Conservation (phyloP, 441 rosid species). For the Pelargonium citronellum region DNA sequence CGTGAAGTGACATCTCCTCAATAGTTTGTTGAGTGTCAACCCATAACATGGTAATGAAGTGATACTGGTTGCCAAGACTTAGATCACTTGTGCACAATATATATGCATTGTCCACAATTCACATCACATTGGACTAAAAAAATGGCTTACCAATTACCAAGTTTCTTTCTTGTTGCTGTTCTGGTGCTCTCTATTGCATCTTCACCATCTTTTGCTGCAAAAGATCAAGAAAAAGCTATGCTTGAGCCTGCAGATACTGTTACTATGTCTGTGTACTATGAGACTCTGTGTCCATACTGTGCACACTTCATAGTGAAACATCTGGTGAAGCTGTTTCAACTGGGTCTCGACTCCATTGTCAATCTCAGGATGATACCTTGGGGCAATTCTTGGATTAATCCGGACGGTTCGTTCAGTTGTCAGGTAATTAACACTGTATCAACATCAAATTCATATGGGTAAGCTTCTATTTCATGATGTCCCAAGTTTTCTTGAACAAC, state of each 20-base stretch:
- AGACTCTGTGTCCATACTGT: conserved; percentile 25
- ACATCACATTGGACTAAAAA: background rate
- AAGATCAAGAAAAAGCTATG: background rate
- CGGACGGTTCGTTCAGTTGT: conserved; percentile 22
- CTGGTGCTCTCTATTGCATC: background rate
- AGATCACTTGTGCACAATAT: background rate
- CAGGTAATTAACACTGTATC: conserved; percentile 16
- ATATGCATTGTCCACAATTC: background rate
- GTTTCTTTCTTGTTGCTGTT: conserved; percentile 4
- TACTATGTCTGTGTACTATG: conserved; percentile 25
- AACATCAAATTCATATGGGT: too few relatives aligned
- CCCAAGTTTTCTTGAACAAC: too few relatives aligned
- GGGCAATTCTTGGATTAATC: conserved; percentile 21
- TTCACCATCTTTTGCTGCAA: background rate
- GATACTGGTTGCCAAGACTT: too few relatives aligned
- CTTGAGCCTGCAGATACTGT: conserved; percentile 11
- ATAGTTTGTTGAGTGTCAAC: too few relatives aligned
- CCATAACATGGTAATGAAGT: too few relatives aligned
- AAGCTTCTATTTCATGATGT: too few relatives aligned
- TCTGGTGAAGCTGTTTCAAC: conserved; percentile 20
- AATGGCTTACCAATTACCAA: background rate
- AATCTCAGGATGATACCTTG: conserved; percentile 27
- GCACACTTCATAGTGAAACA: conserved; percentile 27
- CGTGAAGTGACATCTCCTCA: too few relatives aligned
- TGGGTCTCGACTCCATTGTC: conserved; percentile 24